Evolutionary conservation across 805 yeast genomes (phyloP).

Genomic region (Komagataella pastoris): DNA sequence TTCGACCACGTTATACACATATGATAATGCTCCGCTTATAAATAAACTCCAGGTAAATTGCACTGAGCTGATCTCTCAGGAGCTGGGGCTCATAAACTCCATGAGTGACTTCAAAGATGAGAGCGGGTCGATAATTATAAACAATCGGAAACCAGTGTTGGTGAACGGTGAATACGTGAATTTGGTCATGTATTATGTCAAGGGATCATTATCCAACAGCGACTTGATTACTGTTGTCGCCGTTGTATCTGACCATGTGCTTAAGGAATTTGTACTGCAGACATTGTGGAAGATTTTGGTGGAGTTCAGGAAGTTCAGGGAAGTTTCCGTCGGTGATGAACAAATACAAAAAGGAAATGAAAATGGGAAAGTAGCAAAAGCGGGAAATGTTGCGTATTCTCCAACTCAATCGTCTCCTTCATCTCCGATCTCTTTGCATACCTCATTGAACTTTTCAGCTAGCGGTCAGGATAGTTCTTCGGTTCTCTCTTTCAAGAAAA

Average conservation of each 20-base stretch:
- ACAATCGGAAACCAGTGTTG: constrained; percentile 8
- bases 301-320: constrained; percentile 30
- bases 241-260: constrained; percentile 28
- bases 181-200: constrained; percentile 32
- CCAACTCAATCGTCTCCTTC: neutral
- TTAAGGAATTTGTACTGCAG: constrained; percentile 30
- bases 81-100: constrained; percentile 39
- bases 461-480: constrained; percentile 2
- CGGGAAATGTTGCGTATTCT: neutral
- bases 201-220: constrained; percentile 25
- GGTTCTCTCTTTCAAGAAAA: constrained; percentile 32
- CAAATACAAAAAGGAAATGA: neutral
- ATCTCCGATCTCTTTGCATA: neutral
- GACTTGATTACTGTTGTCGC: constrained; percentile 40
- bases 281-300: constrained; percentile 36
- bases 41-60: constrained; percentile 32
- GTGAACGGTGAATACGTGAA: constrained; percentile 5
- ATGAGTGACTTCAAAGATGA: constrained; percentile 17
- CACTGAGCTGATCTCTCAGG: constrained; percentile 39
- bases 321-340: constrained; percentile 10
- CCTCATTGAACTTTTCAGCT: constrained; percentile 1
- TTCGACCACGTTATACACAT: constrained; percentile 46
- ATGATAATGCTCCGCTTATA: constrained; percentile 33
- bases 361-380: neutral
- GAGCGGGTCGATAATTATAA: constrained; percentile 3